A percentile compares a stretch with the other conserved stretches of the same genome.
These are phyloP conservation scores for Heliamphora pulchella DNA, from an alignment of 179 eudicot species.

Conservation along the genomic window DNA sequence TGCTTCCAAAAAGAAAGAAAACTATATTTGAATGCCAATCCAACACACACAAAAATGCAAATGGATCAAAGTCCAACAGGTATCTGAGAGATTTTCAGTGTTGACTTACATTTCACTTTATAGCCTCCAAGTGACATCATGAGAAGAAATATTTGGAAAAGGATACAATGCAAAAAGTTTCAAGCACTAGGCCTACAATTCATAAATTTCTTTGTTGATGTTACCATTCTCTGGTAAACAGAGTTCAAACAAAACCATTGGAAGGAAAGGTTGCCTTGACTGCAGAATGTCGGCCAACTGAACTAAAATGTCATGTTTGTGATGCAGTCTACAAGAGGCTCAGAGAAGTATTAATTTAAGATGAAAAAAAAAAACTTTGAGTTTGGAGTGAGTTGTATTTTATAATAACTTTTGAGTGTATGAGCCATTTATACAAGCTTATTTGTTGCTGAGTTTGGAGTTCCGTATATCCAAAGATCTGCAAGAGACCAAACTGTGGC, in stretches of 20 bases:
- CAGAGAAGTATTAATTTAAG: neutral
- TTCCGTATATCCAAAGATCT: too few relatives aligned
- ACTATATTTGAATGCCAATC: neutral
- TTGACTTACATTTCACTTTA: neutral
- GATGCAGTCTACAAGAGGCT: neutral
- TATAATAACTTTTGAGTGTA: too few relatives aligned
- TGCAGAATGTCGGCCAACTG: too few relatives aligned
- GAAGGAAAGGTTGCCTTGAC: too few relatives aligned
- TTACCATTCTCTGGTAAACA: too few relatives aligned
- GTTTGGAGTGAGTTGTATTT: too few relatives aligned
- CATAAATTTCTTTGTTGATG: neutral
- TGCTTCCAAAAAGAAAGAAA: neutral
- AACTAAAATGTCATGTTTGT: neutral
- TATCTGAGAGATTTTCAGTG: neutral
- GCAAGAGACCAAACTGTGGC: too few relatives aligned
- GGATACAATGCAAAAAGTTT: neutral
- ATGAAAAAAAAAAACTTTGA: too few relatives aligned
- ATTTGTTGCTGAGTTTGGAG: too few relatives aligned
- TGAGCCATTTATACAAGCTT: too few relatives aligned
- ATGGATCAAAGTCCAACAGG: constrained; percentile 1
- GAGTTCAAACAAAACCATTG: too few relatives aligned
- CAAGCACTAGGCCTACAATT: neutral
- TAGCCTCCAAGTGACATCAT: neutral
- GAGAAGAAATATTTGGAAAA: neutral
- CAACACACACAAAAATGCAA: neutral